Evolutionary conservation across 2,329 filamentous ascomycete species (phyloP).

Genomic region (Cladobotryum protrusum): DNA sequence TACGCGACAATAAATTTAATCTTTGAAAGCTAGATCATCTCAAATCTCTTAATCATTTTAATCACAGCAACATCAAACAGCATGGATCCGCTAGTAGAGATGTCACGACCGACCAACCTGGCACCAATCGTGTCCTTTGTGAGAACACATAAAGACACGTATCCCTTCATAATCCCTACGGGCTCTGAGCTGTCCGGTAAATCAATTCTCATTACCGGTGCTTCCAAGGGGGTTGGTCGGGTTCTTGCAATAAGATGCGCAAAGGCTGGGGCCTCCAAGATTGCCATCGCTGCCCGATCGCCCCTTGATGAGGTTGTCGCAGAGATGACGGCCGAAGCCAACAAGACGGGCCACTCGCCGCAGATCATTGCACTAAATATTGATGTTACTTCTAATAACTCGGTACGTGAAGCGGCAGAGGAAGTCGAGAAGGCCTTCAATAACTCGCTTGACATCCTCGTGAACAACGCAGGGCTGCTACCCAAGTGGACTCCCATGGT

Average conservation of each 20-base stretch:
- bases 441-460: conserved; percentile 35
- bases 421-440: conserved; percentile 15
- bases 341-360: conserved; percentile 14
- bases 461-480: conserved; percentile 40
- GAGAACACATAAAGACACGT: conserved; percentile 36
- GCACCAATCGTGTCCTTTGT: too few species aligned
- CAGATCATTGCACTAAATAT: conserved; percentile 34
- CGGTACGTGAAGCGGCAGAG: conserved; percentile 26
- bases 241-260: conserved; percentile 51
- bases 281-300: conserved; percentile 49
- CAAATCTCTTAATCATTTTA: too few species aligned
- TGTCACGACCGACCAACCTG: too few species aligned
- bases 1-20: too few species aligned
- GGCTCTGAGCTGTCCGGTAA: conserved; percentile 32
- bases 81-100: too few species aligned
- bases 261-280: conserved; percentile 42
- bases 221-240: conserved; percentile 47
- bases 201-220: conserved; percentile 47
- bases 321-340: conserved; percentile 29
- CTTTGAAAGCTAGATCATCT: too few species aligned
- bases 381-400: conserved; percentile 31
- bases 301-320: conserved; percentile 30
- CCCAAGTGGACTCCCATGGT: conserved; percentile 28
- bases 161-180: conserved; percentile 39
- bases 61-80: too few species aligned